These are phyloP conservation scores for Pseudozyma thailandica DNA, from an alignment of 1,284 basidiomycete species.

Conservation along the genomic window DNA sequence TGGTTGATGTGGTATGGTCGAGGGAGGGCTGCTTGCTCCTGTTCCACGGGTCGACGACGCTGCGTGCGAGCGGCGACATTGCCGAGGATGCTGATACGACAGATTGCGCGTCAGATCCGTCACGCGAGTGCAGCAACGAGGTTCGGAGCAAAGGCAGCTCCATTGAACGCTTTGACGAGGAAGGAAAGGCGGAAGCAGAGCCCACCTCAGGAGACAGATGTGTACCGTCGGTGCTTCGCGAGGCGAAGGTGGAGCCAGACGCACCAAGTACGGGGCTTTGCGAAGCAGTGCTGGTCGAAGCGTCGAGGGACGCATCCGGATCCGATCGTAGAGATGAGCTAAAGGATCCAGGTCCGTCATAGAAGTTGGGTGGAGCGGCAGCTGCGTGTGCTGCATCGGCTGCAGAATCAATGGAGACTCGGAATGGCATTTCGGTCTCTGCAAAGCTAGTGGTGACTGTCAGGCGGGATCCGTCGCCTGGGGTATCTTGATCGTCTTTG, in stretches of 20 bases:
- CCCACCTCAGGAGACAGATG: constrained; percentile 21
- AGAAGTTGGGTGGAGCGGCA: constrained; percentile 45
- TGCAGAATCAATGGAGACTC: constrained; percentile 56
- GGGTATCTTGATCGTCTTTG: constrained; percentile 2
- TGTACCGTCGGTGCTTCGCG: constrained; percentile 3
- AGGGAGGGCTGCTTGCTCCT: constrained; percentile 5
- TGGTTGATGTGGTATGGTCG: constrained; percentile 1
- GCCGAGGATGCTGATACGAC: constrained; percentile 29
- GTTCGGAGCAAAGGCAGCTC: constrained; percentile 12
- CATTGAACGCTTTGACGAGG: constrained; percentile 3
- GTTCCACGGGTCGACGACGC: constrained; percentile 33
- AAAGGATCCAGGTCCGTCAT: constrained; percentile 25
- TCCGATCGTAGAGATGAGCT: constrained; percentile 11
- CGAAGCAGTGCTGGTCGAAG: constrained; percentile 9
- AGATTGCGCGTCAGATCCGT: constrained; percentile 34
- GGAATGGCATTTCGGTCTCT: constrained; percentile 39
- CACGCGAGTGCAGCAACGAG: constrained; percentile 15
- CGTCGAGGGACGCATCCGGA: constrained; percentile 19
- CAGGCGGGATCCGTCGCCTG: background rate
- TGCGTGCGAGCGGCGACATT: constrained; percentile 39
- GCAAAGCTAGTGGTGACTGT: background rate
- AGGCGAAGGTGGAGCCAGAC: constrained; percentile 2
- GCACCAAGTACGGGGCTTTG: constrained; percentile 16
- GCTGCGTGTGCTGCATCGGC: constrained; percentile 53
- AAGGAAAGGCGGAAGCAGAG: constrained; percentile 13